Evolutionary conservation across 495 filamentous ascomycete genomes (phyloP), one percentile per base, ranked within the genome.

Genomic region (Aspergillus biplanus): DNA sequence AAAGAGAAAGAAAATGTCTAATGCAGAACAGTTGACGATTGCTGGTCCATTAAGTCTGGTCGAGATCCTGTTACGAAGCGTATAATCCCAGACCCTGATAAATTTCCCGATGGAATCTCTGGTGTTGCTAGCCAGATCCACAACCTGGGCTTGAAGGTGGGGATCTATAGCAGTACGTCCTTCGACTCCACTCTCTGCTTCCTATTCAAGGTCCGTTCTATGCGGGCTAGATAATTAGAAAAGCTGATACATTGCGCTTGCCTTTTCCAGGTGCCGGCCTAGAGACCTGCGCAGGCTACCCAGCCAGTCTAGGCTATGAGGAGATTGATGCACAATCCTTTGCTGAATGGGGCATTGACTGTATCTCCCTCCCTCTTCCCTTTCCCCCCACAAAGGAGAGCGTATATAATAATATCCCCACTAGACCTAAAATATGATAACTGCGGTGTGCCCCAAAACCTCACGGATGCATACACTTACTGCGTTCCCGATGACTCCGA

Each of bases 351-450:
- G 87, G 84, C 0, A 81, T 91, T 44, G 87, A 90, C 69, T 90
- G 75, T 79, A 66, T 58, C 54, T 32, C n/a, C 35, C 35, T 16
- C 27, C 16, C n/a, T n/a, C n/a, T 46, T 32, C 34, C 3, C 16
- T 18, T 56, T 27, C 16, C 21, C 5, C 15, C 9, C 35, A 21
- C 42, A 27, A 12, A 13, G 11, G 8, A 44, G 11, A 15, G 8
- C 11, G 4, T 44, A 15, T 44, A 44, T 11, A 27, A 27, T 27
- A 27, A 4, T 5, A 44, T 44, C 39, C 11, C 3, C 39, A 5
- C 39, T 9, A 83, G 82, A 90, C 62, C 74, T 89, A 35, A 90
- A 92, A 73, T 91, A 91, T 63, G 89, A 92, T 71, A 91, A 90
- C 74, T 91, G 89, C 73, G 74, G 78, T 49, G 76, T 81, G 32